phyloP scores from a whole-genome alignment of 331 rosid genomes.

The Rosa hybrid region DNA sequence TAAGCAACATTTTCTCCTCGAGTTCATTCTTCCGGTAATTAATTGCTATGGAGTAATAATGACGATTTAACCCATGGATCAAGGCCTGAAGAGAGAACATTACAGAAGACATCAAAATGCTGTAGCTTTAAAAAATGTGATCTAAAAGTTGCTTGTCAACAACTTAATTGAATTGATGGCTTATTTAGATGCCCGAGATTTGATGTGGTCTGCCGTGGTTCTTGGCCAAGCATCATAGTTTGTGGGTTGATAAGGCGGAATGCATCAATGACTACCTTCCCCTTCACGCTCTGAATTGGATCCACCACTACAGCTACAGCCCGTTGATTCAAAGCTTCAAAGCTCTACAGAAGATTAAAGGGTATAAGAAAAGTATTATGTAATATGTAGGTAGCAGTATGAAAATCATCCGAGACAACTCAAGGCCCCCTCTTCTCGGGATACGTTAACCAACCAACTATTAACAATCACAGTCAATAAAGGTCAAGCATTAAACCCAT shows the following conservation, averaged over 20 bases:
- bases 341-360: conserved; percentile 51
- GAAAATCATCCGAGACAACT: not conserved
- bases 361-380: not conserved
- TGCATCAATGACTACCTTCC: conserved; percentile 93
- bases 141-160: conserved; percentile 9
- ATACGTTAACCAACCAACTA: not conserved
- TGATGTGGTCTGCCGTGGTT: conserved; percentile 92
- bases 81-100: conserved; percentile 59
- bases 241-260: conserved; percentile 91
- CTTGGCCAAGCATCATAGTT: conserved; percentile 94
- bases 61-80: conserved; percentile 85
- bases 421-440: not conserved
- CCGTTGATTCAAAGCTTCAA: conserved; percentile 91
- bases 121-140: not conserved
- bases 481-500: not conserved
- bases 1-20: conserved; percentile 89
- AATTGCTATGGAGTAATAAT: conserved; percentile 85
- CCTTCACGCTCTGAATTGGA: conserved; percentile 92
- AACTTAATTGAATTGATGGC: conserved; percentile 88
- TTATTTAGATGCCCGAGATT: conserved; percentile 90
- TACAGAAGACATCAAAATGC: conserved; percentile 22
- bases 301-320: conserved; percentile 96
- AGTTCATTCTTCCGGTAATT: conserved; percentile 88
- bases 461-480: not conserved
- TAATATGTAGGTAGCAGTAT: conserved; percentile 13